Evolutionary conservation across 2,329 filamentous ascomycete genomes (phyloP).

Genomic region (Zymoseptoria tritici): DNA sequence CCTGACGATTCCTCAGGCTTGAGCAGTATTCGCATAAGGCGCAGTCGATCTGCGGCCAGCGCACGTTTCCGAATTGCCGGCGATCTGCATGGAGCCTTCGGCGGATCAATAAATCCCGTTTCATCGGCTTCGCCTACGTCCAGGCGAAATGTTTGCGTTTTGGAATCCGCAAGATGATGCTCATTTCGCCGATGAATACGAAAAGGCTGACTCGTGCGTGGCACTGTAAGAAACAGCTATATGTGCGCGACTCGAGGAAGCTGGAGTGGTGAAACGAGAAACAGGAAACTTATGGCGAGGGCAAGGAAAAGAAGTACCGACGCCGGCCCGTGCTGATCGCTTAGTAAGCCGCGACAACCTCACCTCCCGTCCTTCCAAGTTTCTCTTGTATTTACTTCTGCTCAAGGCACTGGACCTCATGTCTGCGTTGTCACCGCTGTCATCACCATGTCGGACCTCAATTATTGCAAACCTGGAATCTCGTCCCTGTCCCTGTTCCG

Average conservation of each 20-base stretch:
- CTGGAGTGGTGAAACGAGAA: neutral
- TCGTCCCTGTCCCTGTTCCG: neutral
- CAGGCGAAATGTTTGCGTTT: neutral
- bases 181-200: neutral
- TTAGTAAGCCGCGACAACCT: too few relatives aligned
- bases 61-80: too few relatives aligned
- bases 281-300: too few relatives aligned
- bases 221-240: neutral
- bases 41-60: neutral
- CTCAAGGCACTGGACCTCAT: too few relatives aligned
- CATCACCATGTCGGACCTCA: neutral
- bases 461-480: neutral
- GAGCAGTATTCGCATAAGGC: neutral
- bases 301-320: neutral
- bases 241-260: neutral
- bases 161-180: neutral
- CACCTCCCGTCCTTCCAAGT: too few relatives aligned
- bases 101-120: neutral
- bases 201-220: neutral
- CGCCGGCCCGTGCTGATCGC: neutral
- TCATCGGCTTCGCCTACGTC: neutral
- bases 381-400: too few relatives aligned
- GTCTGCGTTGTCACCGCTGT: neutral
- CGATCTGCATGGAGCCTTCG: neutral
- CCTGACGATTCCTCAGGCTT: neutral